These are phyloP conservation scores for Limnomonas spitsbergensis DNA, from an alignment of 139 green algal genomes.

Conservation along the genomic window DNA sequence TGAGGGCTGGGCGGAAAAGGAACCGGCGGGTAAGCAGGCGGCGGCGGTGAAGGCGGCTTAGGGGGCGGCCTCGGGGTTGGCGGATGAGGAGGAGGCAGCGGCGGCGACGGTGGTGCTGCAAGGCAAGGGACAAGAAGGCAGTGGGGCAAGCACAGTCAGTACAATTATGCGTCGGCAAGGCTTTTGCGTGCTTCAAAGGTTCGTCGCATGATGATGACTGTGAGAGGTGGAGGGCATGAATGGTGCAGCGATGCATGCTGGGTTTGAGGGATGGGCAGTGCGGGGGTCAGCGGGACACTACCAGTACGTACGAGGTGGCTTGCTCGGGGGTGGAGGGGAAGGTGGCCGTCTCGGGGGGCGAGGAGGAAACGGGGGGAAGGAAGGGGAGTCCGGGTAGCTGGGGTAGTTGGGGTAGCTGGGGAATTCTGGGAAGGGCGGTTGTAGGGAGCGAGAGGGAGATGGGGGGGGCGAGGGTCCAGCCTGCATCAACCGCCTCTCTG, in stretches of 20 bases:
- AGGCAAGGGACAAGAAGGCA: neutral
- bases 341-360: neutral
- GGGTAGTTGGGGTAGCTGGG: neutral
- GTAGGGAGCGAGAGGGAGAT: neutral
- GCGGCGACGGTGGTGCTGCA: neutral
- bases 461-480: neutral
- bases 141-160: neutral
- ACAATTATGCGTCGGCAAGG: too few species aligned
- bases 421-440: neutral
- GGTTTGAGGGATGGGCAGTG: too few species aligned
- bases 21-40: neutral
- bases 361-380: neutral
- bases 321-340: neutral
- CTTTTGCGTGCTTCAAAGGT: too few species aligned
- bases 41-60: neutral
- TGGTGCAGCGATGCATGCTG: too few species aligned
- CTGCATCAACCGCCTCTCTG: too few species aligned
- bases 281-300: too few species aligned
- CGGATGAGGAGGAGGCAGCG: neutral
- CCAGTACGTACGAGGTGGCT: neutral
- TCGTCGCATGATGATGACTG: too few species aligned
- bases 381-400: neutral
- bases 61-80: neutral
- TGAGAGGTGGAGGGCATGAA: too few species aligned
- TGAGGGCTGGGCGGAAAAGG: neutral